phyloP scores from a whole-genome alignment of 2,329 filamentous ascomycete species.

The Paramyrothecium sp. region DNA sequence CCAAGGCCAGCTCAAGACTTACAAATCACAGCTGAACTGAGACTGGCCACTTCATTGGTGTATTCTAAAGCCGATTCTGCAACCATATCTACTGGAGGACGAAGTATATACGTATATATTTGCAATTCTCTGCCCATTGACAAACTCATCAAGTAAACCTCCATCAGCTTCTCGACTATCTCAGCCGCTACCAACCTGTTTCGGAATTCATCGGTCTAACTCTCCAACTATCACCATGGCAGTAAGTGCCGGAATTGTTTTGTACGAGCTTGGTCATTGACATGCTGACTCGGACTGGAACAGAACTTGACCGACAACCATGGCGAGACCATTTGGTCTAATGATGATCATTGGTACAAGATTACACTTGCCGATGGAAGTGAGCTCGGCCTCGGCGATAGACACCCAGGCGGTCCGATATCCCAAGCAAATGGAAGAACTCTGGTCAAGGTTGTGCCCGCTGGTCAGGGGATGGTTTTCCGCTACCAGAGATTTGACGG shows the following conservation, averaged over 20 bases:
- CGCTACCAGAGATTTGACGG: constrained; percentile 2
- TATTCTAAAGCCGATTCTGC: neutral
- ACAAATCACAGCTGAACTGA: neutral
- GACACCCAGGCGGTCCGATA: neutral
- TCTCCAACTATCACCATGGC: neutral
- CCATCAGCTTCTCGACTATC: neutral
- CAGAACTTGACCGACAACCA: constrained; percentile 2
- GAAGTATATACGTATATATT: neutral
- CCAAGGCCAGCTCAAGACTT: neutral
- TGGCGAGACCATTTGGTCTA: neutral
- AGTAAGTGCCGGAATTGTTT: neutral
- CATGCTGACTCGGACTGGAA: too few species aligned
- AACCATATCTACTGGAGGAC: neutral
- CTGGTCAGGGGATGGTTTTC: constrained; percentile 2
- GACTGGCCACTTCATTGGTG: neutral
- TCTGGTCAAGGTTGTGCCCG: neutral
- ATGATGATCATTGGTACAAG: constrained; percentile 1
- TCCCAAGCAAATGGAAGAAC: neutral
- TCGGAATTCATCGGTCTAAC: neutral
- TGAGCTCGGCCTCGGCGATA: constrained; percentile 1
- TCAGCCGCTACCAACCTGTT: too few species aligned
- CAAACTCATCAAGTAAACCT: neutral
- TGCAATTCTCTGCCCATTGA: neutral
- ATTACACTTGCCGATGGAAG: constrained; percentile 1
- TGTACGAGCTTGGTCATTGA: neutral